Conservation (phyloP, 352 stramenopile genomes). For the Blastocystis hominis region DNA sequence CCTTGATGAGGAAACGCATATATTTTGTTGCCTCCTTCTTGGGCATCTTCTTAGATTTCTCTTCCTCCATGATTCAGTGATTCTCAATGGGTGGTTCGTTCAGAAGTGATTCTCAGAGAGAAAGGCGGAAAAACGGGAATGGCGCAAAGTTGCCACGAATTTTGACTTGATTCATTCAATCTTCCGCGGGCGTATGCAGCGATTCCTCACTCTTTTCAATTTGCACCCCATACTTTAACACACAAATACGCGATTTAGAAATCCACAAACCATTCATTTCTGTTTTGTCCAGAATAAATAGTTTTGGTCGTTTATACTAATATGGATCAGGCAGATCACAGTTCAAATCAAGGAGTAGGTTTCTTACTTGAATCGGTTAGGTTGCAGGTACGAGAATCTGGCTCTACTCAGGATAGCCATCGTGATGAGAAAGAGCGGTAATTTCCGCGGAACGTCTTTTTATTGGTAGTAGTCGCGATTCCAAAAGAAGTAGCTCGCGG, state of each 20-base stretch:
- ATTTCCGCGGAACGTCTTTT: background rate
- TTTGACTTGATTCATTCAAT: no score
- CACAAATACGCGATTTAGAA: background rate
- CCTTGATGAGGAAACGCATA: constrained; percentile 41
- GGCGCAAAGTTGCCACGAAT: background rate
- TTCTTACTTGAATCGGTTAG: background rate
- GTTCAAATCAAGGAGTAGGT: background rate
- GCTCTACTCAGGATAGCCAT: background rate
- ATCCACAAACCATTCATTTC: background rate
- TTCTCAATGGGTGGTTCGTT: background rate
- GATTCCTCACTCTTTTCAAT: no score
- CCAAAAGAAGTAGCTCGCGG: background rate
- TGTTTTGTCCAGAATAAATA: background rate
- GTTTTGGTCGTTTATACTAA: background rate
- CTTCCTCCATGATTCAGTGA: background rate
- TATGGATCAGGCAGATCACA: background rate
- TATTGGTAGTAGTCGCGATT: background rate
- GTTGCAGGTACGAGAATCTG: background rate
- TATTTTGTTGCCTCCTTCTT: constrained; percentile 56
- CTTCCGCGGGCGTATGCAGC: no score
- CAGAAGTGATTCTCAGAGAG: background rate
- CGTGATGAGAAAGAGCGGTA: background rate
- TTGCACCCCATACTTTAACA: background rate
- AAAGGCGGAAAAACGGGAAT: background rate
- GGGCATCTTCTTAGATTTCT: background rate